Evolutionary conservation across 441 rosid species (phyloP), one percentile per base, ranked within the genome.

Genomic region (Corymbia calophylla): DNA sequence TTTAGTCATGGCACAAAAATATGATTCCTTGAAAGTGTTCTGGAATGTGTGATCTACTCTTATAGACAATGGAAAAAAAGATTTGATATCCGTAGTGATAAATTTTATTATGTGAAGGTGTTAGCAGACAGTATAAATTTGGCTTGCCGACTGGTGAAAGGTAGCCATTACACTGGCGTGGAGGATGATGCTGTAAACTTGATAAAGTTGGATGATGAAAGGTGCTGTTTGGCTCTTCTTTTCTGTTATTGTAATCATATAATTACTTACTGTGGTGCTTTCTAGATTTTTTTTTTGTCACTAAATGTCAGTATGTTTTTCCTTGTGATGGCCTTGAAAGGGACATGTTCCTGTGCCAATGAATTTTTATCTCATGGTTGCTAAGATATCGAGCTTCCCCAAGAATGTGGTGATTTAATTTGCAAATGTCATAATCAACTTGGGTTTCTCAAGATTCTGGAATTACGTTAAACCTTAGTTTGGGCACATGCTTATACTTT

Each of bases 151-250:
- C 93, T 98, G 94, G 98, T 98, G 88, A 98, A 97, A 93, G 99
- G 99, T 88, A 97, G 99, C 92, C 98, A 96, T 92, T 98, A 97
- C 95, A 98, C 99, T 81, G 99, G 99, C 21, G 94, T 94, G 25
- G 99, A 98, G 94, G 99, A 98, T 90, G 99, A 97, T 93, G 99
- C 98, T 88, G 97, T 98, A 90, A 97, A 98, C 94, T 96, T 96
- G 86, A 96, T 98, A 93, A 97, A 96, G 93, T 92, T 95, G 91
- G 97, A 95, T 66, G 95, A 97, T 93, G 99, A 95, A 92, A 98
- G 99, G 99, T 97, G 90, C 58, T 92, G 60, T 39, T 51, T 60
- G 53, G 82, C 84, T 87, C 60, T 58, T 66, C 32, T 53, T 53
- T n/a, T 88, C 12, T 77, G 53, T 54, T 80, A 9, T 82, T 55